Evolutionary conservation across 2,329 filamentous ascomycete species (phyloP), one percentile per base, ranked within the genome.

Genomic region (Clarireedia homoeocarpa): DNA sequence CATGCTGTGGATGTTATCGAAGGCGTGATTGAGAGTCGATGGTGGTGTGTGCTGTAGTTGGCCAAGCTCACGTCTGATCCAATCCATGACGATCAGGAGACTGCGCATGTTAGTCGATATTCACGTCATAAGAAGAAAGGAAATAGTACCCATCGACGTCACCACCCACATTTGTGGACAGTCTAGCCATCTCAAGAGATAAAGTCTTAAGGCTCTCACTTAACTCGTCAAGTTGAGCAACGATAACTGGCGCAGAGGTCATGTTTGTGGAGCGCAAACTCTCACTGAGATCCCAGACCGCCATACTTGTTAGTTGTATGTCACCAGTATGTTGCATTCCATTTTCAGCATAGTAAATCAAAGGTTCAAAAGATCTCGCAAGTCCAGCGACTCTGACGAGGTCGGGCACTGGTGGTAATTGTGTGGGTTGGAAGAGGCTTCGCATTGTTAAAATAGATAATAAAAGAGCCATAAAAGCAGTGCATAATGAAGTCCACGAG

Each of bases 81-180:
- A 96, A 69, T 96, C 90, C 91, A 97, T 96, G 51, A 95, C 90
- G 59, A 94, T 86, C 38, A 97, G 79, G 63, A 96, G 95, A 58
- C 87, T 86, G 66, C 39, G 52, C 34, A 38, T 20, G 51, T 69
- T 50, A 67, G 65, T 56, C 59, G 49, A 46, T 26, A 30, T 48
- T 49, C 38, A 50, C 40, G 27, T 46, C n/a, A 54, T 3, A 17
- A 17, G 51, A 48, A 48, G 20, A 47, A 38, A 36, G 48, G 53
- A 55, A 34, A 72, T 75, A 34, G 64, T 75, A 85, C 82, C 81
- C 86, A 69, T 96, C 92, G 64, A 97, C 88, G 67, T 96, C 92
- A 26, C 90, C 89, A 65, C 96, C 90, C 12, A 97, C 90, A 62
- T 91, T 89, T 51, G 91, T 88, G 70, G 96, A 96, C 75, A 97